phyloP scores from a whole-genome alignment of 805 yeast species.

The Saccharomycopsis babjevae region DNA sequence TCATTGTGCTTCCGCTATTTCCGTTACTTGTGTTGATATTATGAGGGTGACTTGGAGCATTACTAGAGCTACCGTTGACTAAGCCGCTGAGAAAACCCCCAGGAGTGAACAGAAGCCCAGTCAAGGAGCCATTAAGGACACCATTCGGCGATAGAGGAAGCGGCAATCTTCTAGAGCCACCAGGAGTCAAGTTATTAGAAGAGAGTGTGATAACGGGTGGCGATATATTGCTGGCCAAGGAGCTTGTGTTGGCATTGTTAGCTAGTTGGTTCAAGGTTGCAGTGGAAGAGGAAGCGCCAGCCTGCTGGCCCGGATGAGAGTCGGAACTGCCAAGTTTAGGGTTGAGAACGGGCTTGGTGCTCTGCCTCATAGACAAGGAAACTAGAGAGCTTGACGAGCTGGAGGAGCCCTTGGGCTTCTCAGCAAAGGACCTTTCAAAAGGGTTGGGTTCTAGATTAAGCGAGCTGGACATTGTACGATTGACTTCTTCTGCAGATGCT shows the following conservation, averaged over 20 bases:
- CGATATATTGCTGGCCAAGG: background rate
- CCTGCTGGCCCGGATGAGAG: background rate
- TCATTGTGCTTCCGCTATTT: background rate
- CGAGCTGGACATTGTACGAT: slow-evolving; percentile 23
- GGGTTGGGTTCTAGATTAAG: slow-evolving; percentile 66
- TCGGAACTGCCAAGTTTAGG: background rate
- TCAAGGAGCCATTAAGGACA: background rate
- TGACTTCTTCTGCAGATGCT: no score
- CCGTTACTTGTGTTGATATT: background rate
- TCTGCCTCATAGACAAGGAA: slow-evolving; percentile 8
- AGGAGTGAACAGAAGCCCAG: background rate
- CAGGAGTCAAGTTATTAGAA: slow-evolving; percentile 44
- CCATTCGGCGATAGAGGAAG: slow-evolving; percentile 24
- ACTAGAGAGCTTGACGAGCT: slow-evolving; percentile 11
- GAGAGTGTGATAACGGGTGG: slow-evolving; percentile 31
- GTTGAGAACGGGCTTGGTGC: background rate
- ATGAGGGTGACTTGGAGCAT: background rate
- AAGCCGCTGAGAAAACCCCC: background rate
- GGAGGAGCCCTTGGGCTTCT: slow-evolving; percentile 11
- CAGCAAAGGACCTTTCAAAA: slow-evolving; percentile 10
- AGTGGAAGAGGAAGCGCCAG: background rate
- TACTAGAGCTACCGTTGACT: background rate
- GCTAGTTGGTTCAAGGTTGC: background rate
- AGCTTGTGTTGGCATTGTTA: background rate
- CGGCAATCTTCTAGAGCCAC: slow-evolving; percentile 46